These are phyloP conservation scores for Xylogone sp. DNA, from an alignment of 2,329 filamentous ascomycete species.

Conservation along the genomic window DNA sequence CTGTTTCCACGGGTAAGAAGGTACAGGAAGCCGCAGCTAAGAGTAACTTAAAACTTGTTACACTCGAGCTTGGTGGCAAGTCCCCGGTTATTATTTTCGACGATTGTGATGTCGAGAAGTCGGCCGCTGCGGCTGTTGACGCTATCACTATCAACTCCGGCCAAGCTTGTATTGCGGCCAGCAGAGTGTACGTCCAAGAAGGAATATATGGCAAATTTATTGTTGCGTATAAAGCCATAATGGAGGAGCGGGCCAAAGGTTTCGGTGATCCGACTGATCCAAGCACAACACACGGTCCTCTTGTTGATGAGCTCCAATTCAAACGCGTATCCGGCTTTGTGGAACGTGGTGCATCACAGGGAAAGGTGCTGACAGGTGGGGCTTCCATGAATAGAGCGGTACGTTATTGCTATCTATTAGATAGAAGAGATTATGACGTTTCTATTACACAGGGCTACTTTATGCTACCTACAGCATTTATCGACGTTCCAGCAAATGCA, in stretches of 20 bases:
- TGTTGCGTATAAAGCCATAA: no score
- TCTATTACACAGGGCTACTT: constrained; percentile 15
- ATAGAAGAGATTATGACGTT: no score
- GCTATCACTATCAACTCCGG: background rate
- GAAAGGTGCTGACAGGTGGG: no score
- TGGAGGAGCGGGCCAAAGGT: constrained; percentile 14
- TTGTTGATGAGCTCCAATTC: no score
- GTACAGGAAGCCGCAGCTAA: no score
- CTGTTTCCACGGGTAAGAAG: constrained; percentile 32
- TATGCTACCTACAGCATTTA: constrained; percentile 17
- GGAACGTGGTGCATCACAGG: no score
- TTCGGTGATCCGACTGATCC: no score
- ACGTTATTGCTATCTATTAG: constrained; percentile 3
- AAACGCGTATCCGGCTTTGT: no score
- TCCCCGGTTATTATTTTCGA: no score
- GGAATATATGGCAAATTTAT: constrained; percentile 42
- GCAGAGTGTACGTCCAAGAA: constrained; percentile 41
- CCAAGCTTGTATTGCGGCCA: constrained; percentile 39
- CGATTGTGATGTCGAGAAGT: background rate
- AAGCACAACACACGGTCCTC: no score
- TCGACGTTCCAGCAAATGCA: background rate
- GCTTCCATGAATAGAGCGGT: constrained; percentile 26
- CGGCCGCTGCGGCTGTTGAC: constrained; percentile 28
- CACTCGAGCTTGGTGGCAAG: constrained; percentile 44
- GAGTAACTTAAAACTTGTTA: no score